Base-by-base conservation (phyloP, 2,329 filamentous ascomycete species). In the Pseudophaeomoniella oleicola region DNA sequence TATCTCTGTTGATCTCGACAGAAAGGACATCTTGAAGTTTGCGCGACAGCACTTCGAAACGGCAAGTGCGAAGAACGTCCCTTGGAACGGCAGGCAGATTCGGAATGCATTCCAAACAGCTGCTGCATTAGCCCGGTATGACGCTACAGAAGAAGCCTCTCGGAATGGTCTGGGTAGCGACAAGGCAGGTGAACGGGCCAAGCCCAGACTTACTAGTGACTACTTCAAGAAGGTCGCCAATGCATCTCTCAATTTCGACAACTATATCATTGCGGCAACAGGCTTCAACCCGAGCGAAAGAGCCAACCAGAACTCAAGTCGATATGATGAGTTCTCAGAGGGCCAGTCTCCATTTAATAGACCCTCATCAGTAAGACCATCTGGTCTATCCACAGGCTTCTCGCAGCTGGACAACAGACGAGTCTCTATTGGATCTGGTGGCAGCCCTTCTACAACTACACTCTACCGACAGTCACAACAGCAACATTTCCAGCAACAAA, bases 61-160 rank as follows among this genome's bases (percentile, higher is more conserved):
- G 22, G 46, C 11, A 39, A 41, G 16, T 17, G 37, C 5, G 32
- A 44, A 16, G 19, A 44, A 42, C 5, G 42, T 40, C 17, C 34
- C 40, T 4, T 57, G 55, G 54, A 60, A 59, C 37, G 57, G 56
- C 3, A 41, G 57, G 15, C 53, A 58, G 41, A 57, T 59, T 29
- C 44, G 46, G 12, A 59, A 59, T 37, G 55, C 55, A 1, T 56
- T 56, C 37, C 54, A 57, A 27, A 55, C 47, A 2, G 54, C 55
- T 4, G 40, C 51, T 11, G 50, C 56, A 3, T 45, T 60, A 4
- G 56, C 54, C 9, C 43, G 50, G 27, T 51, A 38, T 30, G 46
- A 50, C 11, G 38, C 32, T 34, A 19, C 32, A 10, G 18, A 12
- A 17, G 11, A 15, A 18, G 32, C 10, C 9, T 34, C 17, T 9